Base-by-base conservation (phyloP, 2,329 filamentous ascomycete species). In the Sporothrix luriei region DNA sequence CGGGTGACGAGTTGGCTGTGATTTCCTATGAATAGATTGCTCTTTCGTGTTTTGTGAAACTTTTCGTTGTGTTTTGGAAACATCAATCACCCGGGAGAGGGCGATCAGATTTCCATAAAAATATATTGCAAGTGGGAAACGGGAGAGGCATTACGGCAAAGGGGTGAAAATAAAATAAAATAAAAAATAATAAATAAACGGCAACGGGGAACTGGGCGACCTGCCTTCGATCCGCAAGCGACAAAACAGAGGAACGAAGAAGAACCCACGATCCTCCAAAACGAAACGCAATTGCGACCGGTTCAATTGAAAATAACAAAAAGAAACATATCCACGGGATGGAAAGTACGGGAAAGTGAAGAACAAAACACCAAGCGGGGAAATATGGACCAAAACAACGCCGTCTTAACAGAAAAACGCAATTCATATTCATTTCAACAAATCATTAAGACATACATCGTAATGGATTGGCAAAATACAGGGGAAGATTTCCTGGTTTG, bases 281-380 rank as follows among this genome's bases (percentile, higher is more conserved):
- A 57, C 51, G 59, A 69, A 69, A 66, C 68, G 57, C 61, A 52
- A 52, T 26, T 54, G 61, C 40, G 51, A 59, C 61, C 51, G 61
- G 68, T 40, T 66, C 59, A 66, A 51, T 51, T 38, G 66, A 38
- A 59, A 59, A 51, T 59, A 24, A 51, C 33, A 61, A 59, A 61
- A 59, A 26, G 16, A n/a, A 9, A 9, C 33, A 48, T 14, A 68
- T 29, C 40, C 21, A 16, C 57, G 57, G 55, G 21, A 26, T 26
- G 21, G 14, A 21, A 24, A n/a, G 24, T 24, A 46, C 9, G 10
- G 10, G 24, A 11, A 14, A 38, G 38, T 43, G n/a, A 64, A 33
- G 7, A 19, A 33, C 16, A 40, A 59, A 59, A 33, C 9, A 33
- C 33, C 33, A 33, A 33, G 33, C 4, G 33, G 33, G 33, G 57